These are phyloP conservation scores for Ceratocystis variospora DNA, from an alignment of 2,329 filamentous ascomycete genomes.

Conservation along the genomic window DNA sequence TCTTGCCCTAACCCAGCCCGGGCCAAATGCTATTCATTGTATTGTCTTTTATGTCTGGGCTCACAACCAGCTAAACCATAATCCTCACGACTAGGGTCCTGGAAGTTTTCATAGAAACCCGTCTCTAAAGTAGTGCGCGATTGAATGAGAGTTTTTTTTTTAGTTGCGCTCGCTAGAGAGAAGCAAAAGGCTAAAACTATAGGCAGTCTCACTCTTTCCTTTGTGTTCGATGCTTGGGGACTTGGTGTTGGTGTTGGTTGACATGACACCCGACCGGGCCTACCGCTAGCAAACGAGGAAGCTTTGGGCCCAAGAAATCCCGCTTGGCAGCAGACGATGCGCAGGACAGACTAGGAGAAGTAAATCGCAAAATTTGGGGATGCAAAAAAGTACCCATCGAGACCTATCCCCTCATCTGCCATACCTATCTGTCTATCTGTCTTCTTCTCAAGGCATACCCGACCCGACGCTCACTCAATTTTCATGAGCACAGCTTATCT, in stretches of 20 bases:
- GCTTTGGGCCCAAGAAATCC: not conserved
- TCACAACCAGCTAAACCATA: not conserved
- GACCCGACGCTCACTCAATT: not conserved
- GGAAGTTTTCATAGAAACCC: not conserved
- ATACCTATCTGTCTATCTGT: not conserved
- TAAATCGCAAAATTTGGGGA: not conserved
- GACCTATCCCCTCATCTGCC: not conserved
- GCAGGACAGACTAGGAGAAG: not conserved
- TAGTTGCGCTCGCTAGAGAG: not conserved
- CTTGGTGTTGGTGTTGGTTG: not conserved
- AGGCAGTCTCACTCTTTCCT: not conserved
- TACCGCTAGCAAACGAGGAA: not conserved
- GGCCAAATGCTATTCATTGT: not conserved
- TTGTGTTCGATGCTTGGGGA: not conserved
- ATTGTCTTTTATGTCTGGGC: not conserved
- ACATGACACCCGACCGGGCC: not conserved
- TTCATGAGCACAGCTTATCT: not conserved
- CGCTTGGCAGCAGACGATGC: not conserved
- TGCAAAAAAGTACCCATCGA: no score
- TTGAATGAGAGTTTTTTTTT: not conserved
- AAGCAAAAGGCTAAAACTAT: not conserved
- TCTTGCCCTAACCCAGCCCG: not conserved
- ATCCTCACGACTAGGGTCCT: not conserved
- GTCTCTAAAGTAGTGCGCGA: not conserved
- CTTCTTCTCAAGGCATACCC: not conserved